Base-by-base conservation (phyloP, 2,329 filamentous ascomycete species). In the Tolypocladium pustulatum region DNA sequence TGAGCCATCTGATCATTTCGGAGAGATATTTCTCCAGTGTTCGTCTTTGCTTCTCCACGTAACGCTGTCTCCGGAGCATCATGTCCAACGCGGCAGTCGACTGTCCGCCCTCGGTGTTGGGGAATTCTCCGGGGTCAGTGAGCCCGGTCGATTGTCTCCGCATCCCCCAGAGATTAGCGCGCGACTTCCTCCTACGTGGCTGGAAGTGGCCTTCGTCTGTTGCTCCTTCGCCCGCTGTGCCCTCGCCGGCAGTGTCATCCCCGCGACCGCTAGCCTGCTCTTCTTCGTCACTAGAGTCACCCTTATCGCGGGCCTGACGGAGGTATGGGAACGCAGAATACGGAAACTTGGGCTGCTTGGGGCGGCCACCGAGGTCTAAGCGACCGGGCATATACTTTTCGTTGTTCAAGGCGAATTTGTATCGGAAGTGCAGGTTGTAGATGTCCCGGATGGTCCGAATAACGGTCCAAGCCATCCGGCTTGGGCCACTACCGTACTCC, bases 391-490 rank as follows among this genome's bases (percentile, higher is more conserved):
- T 84, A 64, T 93, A 90, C 65, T 90, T 91, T 64, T 96, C 90
- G 61, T 91, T 92, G 61, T 88, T 86, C 60, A 89, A 83, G 60
- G 92, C 88, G 57, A 96, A 79, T 70, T 94, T 96, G 80, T 97
- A 99, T 66, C 95, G 92, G 67, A 91, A 79, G 73, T 99, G 94
- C 40, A 99, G 78, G 66, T 97, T 96, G 65, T 90, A 85, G 65
- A 99, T 96, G 69, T 99, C 94, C 65, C 85, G 82, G 43, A 97
- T 82, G 12, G 90, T 92, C 57, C 94, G 84, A 66, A 91, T 86
- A 60, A 99, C 90, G 22, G 90, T 87, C 94, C 94, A 99, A 69
- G 90, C 90, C 95, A 99, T 97, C 59, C 94, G 84, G 58, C 93
- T 97, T 58, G 94, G 84, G 0, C 94, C 95, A 69, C 90, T 97